Conservation (phyloP, 345 rosid species). For the Eucalyptus cladocalyx region DNA sequence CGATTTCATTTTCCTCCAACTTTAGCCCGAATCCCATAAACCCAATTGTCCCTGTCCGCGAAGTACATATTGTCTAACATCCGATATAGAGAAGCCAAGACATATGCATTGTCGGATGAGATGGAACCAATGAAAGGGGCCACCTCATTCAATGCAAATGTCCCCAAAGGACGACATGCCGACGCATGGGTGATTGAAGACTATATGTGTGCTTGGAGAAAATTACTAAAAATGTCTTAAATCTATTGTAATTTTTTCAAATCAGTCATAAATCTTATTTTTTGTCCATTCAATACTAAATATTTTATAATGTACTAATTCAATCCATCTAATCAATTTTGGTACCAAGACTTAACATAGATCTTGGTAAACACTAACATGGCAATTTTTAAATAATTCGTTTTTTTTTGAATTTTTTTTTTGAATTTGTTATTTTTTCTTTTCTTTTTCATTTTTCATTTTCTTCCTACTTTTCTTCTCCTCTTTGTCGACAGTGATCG, state of each 20-base stretch:
- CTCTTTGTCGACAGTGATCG: fast-evolving
- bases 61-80: neutral
- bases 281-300: too few species aligned
- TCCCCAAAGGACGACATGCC: neutral
- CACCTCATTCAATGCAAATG: neutral
- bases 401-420: too few species aligned
- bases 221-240: too few species aligned
- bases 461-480: too few species aligned
- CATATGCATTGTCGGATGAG: neutral
- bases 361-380: fast-evolving
- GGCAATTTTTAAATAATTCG: too few species aligned
- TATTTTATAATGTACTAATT: too few species aligned
- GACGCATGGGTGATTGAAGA: neutral
- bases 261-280: too few species aligned
- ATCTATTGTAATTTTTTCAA: too few species aligned
- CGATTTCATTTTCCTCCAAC: neutral
- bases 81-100: neutral
- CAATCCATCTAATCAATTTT: fast-evolving
- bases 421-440: too few species aligned
- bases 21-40: neutral
- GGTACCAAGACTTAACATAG: fast-evolving
- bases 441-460: too few species aligned
- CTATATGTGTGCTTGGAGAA: neutral
- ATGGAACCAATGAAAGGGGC: neutral
- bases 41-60: neutral